phyloP scores from a whole-genome alignment of 176 grass and related monocot species.

The Chrysopogon serrulatus region DNA sequence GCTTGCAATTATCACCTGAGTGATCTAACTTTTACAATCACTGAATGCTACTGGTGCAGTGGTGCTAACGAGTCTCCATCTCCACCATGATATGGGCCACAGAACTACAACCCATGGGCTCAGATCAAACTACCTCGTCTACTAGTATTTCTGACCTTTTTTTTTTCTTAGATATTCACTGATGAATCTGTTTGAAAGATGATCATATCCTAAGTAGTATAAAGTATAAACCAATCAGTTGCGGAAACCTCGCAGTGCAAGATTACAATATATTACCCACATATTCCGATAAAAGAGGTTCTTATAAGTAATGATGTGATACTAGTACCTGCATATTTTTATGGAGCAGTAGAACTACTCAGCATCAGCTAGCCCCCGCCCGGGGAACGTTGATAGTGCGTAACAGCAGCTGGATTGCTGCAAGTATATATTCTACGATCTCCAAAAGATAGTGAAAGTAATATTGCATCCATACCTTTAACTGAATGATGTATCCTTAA shows the following conservation, averaged over 20 bases:
- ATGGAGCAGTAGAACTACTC: not conserved
- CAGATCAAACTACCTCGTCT: not conserved
- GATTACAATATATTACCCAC: not conserved
- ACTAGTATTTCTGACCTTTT: not conserved
- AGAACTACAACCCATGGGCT: not conserved
- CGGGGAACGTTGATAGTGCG: slow-evolving; percentile 9
- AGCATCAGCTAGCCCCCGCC: not conserved
- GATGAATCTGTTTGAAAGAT: not conserved
- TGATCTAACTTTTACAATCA: not conserved
- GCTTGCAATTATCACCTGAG: not conserved
- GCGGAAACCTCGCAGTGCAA: not conserved
- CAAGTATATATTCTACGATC: slow-evolving; percentile 29
- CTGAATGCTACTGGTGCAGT: too few relatives aligned
- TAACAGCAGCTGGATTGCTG: slow-evolving; percentile 6
- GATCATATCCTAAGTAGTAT: not conserved
- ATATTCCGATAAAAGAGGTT: not conserved
- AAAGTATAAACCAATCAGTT: not conserved
- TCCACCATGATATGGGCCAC: not conserved
- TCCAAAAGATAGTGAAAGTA: slow-evolving; percentile 12
- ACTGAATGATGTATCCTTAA: too few relatives aligned
- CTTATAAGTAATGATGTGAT: not conserved
- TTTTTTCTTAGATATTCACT: not conserved
- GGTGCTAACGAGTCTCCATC: not conserved
- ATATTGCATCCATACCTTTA: not conserved
- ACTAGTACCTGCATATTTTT: not conserved